Evolutionary conservation across 805 yeast genomes (phyloP).

Genomic region (Ogataea neopini): DNA sequence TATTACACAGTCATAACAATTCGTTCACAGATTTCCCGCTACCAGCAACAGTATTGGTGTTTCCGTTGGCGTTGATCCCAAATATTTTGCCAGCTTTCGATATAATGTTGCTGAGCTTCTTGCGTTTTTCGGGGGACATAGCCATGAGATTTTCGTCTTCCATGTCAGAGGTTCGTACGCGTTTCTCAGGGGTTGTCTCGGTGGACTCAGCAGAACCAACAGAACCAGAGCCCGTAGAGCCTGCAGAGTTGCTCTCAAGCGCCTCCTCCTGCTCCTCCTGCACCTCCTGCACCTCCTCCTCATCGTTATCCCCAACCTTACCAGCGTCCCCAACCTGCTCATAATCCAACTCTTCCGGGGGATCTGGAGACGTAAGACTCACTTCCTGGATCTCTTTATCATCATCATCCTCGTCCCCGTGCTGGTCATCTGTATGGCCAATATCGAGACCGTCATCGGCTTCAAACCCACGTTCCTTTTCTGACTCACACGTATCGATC

Average conservation of each 20-base stretch:
- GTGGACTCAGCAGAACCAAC: background rate
- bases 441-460: slow-evolving; percentile 3
- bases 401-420: slow-evolving; percentile 26
- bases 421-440: slow-evolving; percentile 36
- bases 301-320: slow-evolving; percentile 2
- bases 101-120: slow-evolving; percentile 22
- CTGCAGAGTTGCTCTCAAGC: background rate
- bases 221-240: too few relatives aligned
- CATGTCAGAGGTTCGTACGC: slow-evolving; percentile 12
- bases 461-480: slow-evolving; percentile 3
- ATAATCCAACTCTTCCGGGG: slow-evolving; percentile 17
- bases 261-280: slow-evolving; percentile 2
- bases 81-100: slow-evolving; percentile 23
- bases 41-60: slow-evolving; percentile 9
- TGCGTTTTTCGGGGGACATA: slow-evolving; percentile 23
- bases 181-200: slow-evolving; percentile 9
- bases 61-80: slow-evolving; percentile 13
- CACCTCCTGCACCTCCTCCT: background rate
- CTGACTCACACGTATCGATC: slow-evolving; percentile 6
- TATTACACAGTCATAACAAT: background rate
- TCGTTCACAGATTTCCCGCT: slow-evolving; percentile 2
- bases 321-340: too few relatives aligned
- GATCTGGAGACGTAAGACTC: slow-evolving; percentile 24
- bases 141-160: slow-evolving; percentile 9
- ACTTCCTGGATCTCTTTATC: slow-evolving; percentile 21